Base-by-base conservation (phyloP, 2,329 filamentous ascomycete species). In the Beauveria rudraprayagi region DNA sequence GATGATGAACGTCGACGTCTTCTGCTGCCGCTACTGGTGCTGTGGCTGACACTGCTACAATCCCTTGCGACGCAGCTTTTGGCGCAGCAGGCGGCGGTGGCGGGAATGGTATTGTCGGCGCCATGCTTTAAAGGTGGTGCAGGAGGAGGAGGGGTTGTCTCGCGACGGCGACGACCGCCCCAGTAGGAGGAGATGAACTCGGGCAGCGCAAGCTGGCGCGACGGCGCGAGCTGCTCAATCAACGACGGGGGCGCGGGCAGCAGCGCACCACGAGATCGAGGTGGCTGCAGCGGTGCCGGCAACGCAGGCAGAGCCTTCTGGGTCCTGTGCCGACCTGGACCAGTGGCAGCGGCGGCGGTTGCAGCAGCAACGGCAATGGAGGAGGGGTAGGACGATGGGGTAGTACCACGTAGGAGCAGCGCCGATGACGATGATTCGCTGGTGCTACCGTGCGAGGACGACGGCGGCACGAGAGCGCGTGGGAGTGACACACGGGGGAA, bases 1-100 rank as follows among this genome's bases (percentile, higher is more conserved):
- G 76, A 60, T 67, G 71, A 69, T 77, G 71, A 67, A 77, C 75
- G 66, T 75, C 72, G 69, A 69, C 67, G 22, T 41, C 52, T 24
- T 16, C 37, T 17, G 37, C 34, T 26, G 19, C 37, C 26, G 3
- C 30, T 24, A 14, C 22, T n/a, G 17, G 14, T 47, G n/a, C n/a
- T 52, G 26, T 52, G 28, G 43, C 7, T 72, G 58, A 64, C 34
- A 40, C 51, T 24, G 5, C 52, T 30, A 24, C 44, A 17, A 28
- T 56, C 61, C 46, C 62, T 47, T 54, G 50, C 43, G 51, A 34
- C 30, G 53, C 55, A 14, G 59, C 24, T 30, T 17, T 50, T 26
- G 54, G 8, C 24, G 22, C 37, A 5, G 43, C 26, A 16, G 16
- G 16, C 26, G 28, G 28, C 17, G 44, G 56, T 41, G 63, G 26